Evolutionary conservation across 306 rosid genomes (phyloP).

Genomic region (Leucaena leucocephala): DNA sequence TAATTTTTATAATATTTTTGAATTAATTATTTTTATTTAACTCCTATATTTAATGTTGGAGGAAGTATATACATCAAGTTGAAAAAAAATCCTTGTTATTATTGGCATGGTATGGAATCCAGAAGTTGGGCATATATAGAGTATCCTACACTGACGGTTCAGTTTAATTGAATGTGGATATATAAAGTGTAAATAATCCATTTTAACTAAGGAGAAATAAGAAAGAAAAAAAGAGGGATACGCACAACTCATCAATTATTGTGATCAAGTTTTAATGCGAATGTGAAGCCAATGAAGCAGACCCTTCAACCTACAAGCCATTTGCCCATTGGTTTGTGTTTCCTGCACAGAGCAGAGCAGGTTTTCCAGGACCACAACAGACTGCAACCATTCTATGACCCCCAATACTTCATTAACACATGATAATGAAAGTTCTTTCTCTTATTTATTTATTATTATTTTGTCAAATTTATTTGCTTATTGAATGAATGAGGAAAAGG

Average conservation of each 20-base stretch:
- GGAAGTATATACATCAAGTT: background rate
- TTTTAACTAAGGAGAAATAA: background rate
- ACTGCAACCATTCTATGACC: constrained; percentile 29
- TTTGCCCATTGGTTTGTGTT: constrained; percentile 27
- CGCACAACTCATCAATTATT: constrained; percentile 25
- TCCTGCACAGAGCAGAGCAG: constrained; percentile 32
- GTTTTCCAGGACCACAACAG: constrained; percentile 45
- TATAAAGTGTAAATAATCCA: constrained; percentile 25
- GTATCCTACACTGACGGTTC: constrained; percentile 22
- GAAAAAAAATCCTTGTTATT: background rate
- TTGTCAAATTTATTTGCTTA: constrained; percentile 34
- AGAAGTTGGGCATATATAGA: background rate
- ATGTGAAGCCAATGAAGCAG: constrained; percentile 30
- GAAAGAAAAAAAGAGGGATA: constrained; percentile 1
- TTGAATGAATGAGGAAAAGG: constrained; percentile 27
- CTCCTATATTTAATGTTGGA: too few relatives aligned
- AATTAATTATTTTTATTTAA: too few relatives aligned
- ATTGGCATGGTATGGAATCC: constrained; percentile 15
- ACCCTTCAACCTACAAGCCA: constrained; percentile 36
- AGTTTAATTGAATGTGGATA: constrained; percentile 10
- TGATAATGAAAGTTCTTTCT: constrained; percentile 26
- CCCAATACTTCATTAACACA: constrained; percentile 24
- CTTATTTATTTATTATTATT: background rate
- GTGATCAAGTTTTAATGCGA: constrained; percentile 28
- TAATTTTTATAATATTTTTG: too few relatives aligned